Percentiles rank a stretch among this genome's conserved stretches.
phyloP scores from a whole-genome alignment of 805 yeast species.

The Saturnispora bothae region DNA sequence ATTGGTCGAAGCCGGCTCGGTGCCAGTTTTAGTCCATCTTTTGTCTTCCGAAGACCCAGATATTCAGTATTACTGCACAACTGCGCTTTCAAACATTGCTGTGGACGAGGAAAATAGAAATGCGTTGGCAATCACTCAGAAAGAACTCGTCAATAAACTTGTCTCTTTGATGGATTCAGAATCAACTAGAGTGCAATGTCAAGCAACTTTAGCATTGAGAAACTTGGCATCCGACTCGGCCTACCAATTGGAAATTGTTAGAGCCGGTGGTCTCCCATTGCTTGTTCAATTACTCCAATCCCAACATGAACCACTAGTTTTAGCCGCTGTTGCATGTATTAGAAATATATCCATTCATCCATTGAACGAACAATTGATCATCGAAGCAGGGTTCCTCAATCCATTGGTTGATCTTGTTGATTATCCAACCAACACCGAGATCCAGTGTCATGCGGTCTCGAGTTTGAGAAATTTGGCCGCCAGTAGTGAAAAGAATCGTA shows the following conservation, averaged over 20 bases:
- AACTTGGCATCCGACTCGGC: slow-evolving; percentile 93
- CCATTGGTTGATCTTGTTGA: slow-evolving; percentile 82
- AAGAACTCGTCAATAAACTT: slow-evolving; percentile 77
- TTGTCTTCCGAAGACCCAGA: slow-evolving; percentile 85
- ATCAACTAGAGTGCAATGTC: slow-evolving; percentile 93
- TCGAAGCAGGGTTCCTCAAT: slow-evolving; percentile 90
- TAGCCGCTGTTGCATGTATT: slow-evolving; percentile 97
- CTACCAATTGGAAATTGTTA: slow-evolving; percentile 90
- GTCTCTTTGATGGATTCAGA: slow-evolving; percentile 89
- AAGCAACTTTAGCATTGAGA: slow-evolving; percentile 92
- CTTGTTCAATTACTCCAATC: slow-evolving; percentile 83
- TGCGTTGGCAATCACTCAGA: slow-evolving; percentile 83
- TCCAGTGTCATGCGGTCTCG: slow-evolving; percentile 96
- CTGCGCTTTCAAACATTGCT: slow-evolving; percentile 93
- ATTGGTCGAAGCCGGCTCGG: slow-evolving; percentile 95
- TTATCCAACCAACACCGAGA: slow-evolving; percentile 84
- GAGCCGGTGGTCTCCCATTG: slow-evolving; percentile 92
- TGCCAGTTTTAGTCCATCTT: slow-evolving; percentile 86
- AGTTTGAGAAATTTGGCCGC: slow-evolving; percentile 95
- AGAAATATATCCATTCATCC: slow-evolving; percentile 97
- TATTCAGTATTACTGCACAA: slow-evolving; percentile 96
- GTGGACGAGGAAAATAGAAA: slow-evolving; percentile 90
- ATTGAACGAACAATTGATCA: slow-evolving; percentile 86
- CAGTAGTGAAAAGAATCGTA: slow-evolving; percentile 82
- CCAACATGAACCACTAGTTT: slow-evolving; percentile 79